phyloP scores from a whole-genome alignment of 1,139 yeast species.

The Chernovozyma aurita region DNA sequence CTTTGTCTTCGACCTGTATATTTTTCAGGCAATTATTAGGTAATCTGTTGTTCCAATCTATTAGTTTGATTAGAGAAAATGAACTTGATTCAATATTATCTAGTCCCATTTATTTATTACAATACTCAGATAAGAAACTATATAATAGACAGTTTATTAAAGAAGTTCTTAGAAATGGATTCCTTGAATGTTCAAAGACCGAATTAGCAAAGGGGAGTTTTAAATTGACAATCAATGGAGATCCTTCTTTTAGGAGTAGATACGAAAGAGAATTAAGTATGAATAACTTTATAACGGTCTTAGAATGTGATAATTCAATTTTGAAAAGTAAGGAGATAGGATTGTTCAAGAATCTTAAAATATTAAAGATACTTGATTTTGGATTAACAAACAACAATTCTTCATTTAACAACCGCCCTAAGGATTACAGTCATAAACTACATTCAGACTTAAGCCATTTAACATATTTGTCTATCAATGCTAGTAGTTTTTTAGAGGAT shows the following conservation, averaged over 20 bases:
- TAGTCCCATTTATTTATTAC: constrained; percentile 18
- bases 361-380: constrained; percentile 18
- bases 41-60: constrained; percentile 15
- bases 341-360: constrained; percentile 16
- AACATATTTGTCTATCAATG: constrained; percentile 18
- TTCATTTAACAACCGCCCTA: too few relatives aligned
- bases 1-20: constrained; percentile 24
- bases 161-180: constrained; percentile 17
- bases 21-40: constrained; percentile 20
- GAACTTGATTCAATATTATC: constrained; percentile 26
- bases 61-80: constrained; percentile 25
- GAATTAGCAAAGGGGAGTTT: constrained; percentile 21
- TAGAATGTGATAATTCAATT: constrained; percentile 24
- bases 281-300: constrained; percentile 18
- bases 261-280: constrained; percentile 17
- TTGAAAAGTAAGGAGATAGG: constrained; percentile 14
- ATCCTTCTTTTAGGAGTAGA: constrained; percentile 13
- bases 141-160: constrained; percentile 19
- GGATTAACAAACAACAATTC: background rate
- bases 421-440: background rate
- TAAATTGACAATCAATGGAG: constrained; percentile 14
- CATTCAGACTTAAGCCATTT: constrained; percentile 1
- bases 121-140: constrained; percentile 19
- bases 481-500: constrained; percentile 13
- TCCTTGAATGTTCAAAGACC: constrained; percentile 16